A percentile compares a stretch with the other conserved stretches of the same genome.
These are phyloP conservation scores for Phlyctochytrium planicorne DNA, from an alignment of 192 early-diverging fungal species.

Conservation along the genomic window DNA sequence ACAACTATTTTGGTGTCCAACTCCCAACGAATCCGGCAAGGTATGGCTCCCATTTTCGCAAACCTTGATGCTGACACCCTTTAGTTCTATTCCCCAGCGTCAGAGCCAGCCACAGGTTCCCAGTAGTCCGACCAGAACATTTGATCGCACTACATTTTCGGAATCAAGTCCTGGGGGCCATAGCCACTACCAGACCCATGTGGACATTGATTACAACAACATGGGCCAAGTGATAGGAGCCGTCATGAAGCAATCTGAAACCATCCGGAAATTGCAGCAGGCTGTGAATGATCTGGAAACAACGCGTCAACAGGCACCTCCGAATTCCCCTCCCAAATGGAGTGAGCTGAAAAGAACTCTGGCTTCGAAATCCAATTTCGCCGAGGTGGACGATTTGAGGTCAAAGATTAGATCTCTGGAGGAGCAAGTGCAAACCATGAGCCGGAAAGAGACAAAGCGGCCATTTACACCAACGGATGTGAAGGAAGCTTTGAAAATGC, in stretches of 20 bases:
- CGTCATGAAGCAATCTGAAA: conserved; percentile 22
- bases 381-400: background rate
- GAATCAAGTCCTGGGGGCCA: no score
- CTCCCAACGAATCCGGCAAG: no score
- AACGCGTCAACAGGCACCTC: background rate
- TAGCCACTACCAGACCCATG: no score
- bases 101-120: no score
- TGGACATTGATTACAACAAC: conserved; percentile 10
- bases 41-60: no score
- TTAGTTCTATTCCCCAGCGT: no score
- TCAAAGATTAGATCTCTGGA: background rate
- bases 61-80: no score
- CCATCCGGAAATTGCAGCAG: conserved; percentile 11
- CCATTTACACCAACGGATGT: no score
- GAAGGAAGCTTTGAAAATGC: no score
- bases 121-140: no score
- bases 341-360: background rate
- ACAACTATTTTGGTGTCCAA: no score
- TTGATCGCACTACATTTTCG: no score
- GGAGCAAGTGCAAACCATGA: background rate
- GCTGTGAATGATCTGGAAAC: background rate
- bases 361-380: conserved; percentile 1
- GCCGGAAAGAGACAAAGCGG: background rate
- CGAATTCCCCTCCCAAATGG: background rate
- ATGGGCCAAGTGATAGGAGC: background rate